phyloP scores from a whole-genome alignment of 305 asterid genomes.

The Fraxinus greggii region DNA sequence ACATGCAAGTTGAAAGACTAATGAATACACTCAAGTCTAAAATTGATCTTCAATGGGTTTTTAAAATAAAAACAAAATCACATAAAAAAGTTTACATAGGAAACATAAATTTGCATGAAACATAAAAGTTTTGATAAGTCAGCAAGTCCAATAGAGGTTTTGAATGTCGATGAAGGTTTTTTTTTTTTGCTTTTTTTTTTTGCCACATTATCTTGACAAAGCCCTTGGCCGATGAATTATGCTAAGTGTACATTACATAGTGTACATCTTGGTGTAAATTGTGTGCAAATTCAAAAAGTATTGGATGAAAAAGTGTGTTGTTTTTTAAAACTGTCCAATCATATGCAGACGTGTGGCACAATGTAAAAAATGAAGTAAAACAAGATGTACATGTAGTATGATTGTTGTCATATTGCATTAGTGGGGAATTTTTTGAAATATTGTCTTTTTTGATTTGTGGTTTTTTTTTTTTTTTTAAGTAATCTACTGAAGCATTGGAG shows the following conservation, averaged over 20 bases:
- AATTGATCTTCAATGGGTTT: neutral
- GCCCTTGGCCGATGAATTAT: neutral
- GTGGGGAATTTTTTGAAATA: neutral
- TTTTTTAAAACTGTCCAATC: neutral
- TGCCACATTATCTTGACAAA: neutral
- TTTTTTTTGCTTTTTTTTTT: neutral
- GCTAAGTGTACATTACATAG: neutral
- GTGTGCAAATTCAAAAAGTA: neutral
- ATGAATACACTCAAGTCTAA: neutral
- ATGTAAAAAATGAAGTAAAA: neutral
- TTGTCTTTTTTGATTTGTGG: neutral
- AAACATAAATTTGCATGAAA: neutral
- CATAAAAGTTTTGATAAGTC: neutral
- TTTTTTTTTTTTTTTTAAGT: neutral
- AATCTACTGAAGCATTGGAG: neutral
- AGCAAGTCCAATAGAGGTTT: neutral
- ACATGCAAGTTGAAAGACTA: neutral
- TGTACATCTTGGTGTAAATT: neutral
- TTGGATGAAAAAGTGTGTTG: neutral
- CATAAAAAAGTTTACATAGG: neutral
- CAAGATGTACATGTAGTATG: neutral
- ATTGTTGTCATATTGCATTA: neutral
- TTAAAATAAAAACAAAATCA: neutral
- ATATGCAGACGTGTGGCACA: too few relatives aligned
- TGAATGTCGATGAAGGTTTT: neutral